Percentiles rank a stretch among this genome's conserved stretches.
These are phyloP conservation scores for Mrakia gelida DNA, from an alignment of 768 basidiomycete genomes.

Conservation along the genomic window DNA sequence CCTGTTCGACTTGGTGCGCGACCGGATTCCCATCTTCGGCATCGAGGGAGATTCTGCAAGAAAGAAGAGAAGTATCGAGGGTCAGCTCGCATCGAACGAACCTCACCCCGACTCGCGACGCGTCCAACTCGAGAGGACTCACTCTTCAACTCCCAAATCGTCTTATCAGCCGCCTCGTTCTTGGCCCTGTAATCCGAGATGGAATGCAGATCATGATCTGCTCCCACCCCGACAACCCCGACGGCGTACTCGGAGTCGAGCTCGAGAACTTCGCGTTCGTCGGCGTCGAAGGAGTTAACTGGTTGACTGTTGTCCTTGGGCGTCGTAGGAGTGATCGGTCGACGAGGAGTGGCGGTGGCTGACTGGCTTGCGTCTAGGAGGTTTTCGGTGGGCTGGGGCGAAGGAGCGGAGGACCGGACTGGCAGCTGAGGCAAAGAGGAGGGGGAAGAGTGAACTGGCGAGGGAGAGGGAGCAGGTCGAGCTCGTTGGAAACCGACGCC, in stretches of 20 bases:
- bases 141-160: conserved; percentile 21
- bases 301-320: not conserved
- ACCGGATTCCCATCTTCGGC: conserved; percentile 8
- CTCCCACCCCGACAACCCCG: too few relatives aligned
- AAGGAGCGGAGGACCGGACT: too few relatives aligned
- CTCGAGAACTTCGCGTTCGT: not conserved
- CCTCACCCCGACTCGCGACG: not conserved
- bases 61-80: not conserved
- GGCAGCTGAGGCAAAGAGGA: too few relatives aligned
- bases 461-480: not conserved
- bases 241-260: not conserved
- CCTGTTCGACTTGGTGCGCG: conserved; percentile 7
- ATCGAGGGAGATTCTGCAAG: conserved; percentile 20
- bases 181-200: conserved; percentile 6
- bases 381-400: not conserved
- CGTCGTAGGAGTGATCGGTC: not conserved
- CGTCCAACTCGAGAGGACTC: not conserved
- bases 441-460: too few relatives aligned
- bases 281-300: not conserved
- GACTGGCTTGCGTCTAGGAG: not conserved
- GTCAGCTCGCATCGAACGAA: not conserved
- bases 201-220: not conserved
- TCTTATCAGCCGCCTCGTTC: conserved; percentile 17
- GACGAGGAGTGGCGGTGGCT: not conserved
- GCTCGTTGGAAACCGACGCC: not conserved